Percentiles rank a stretch among this genome's conserved stretches.
phyloP scores from a whole-genome alignment of 2,329 filamentous ascomycete genomes.

The Colletotrichum horii region DNA sequence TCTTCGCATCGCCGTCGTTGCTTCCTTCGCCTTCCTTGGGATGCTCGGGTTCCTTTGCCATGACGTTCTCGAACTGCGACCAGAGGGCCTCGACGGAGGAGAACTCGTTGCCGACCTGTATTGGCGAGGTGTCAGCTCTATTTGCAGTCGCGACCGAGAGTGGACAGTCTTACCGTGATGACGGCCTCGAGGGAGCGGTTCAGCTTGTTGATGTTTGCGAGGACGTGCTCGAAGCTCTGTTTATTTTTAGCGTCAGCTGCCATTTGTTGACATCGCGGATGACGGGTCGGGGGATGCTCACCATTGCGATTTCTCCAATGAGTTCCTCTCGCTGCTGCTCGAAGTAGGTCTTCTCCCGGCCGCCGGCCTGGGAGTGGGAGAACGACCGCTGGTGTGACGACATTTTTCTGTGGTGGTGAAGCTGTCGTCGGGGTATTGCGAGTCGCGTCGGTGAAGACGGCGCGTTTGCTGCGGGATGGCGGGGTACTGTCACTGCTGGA shows the following conservation, averaged over 20 bases:
- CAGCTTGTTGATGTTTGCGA: conserved; percentile 94
- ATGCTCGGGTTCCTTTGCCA: conserved; percentile 70
- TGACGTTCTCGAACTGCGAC: conserved; percentile 96
- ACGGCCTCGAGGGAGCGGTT: conserved; percentile 93
- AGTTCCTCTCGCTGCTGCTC: conserved; percentile 77
- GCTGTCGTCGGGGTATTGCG: neutral
- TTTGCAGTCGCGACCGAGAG: no score
- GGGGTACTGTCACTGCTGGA: neutral
- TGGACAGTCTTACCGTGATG: conserved; percentile 66
- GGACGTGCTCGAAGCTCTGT: conserved; percentile 83
- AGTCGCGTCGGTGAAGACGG: neutral
- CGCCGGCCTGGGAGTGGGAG: conserved; percentile 15
- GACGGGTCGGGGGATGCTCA: conserved; percentile 36
- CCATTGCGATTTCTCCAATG: conserved; percentile 75
- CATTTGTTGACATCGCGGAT: neutral
- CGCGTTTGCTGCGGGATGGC: neutral
- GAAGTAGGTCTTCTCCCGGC: conserved; percentile 67
- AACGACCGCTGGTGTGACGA: conserved; percentile 22
- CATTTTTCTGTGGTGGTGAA: neutral
- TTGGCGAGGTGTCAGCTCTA: no score
- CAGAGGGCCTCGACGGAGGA: conserved; percentile 95
- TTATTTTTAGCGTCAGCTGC: neutral
- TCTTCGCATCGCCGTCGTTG: conserved; percentile 30
- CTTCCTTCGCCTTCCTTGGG: conserved; percentile 25
- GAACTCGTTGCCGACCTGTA: conserved; percentile 91